Base-by-base conservation (phyloP, 2,329 filamentous ascomycete genomes). In the Myriosclerotinia scirpicola region DNA sequence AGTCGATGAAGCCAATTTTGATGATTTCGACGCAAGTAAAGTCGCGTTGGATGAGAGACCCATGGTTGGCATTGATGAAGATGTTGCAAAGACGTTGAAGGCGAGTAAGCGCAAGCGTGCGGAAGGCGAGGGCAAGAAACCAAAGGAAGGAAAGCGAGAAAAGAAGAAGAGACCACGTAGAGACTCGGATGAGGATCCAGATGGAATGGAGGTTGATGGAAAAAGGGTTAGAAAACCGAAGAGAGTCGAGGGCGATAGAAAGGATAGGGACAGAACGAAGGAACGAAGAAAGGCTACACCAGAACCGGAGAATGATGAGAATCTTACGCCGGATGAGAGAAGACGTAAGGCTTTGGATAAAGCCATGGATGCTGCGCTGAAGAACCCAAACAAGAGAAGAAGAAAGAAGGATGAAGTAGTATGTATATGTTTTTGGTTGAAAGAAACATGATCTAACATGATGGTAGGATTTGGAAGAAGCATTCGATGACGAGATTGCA, bases 361-460 rank as follows among this genome's bases (percentile, higher is more conserved):
- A 71, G 90, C 91, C 66, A 92, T 98, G 80, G 92, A 97, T 77
- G 91, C 91, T 66, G 93, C 93, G 0, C 82, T 96, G 73, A 96
- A 96, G 81, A 91, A 91, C 72, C 88, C 90, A 14, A 84, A 82
- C 65, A 92, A 91, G 73, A 73, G 76, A 68, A 73, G 76, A 79
- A 86, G 85, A 70, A 94, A 92, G 82, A 92, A 92, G 82, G 91
- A 93, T 76, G 93, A 95, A 73, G 93, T 96, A 77, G 91, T 93
- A 83, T 65, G 88, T 82, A 52, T n/a, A 36, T 40, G 42, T 6
- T 38, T n/a, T n/a, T 6, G 20, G 12, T 30, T 26, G 2, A 36
- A 14, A 38, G 7, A 22, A 46, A 26, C 22, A 42, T 15, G 46
- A 66, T 72, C 74, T 73, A 68, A 73, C 53, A 38, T 38, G 56